phyloP scores from a whole-genome alignment of 148 eudicot genomes.

The Rhododendron williamsianum region DNA sequence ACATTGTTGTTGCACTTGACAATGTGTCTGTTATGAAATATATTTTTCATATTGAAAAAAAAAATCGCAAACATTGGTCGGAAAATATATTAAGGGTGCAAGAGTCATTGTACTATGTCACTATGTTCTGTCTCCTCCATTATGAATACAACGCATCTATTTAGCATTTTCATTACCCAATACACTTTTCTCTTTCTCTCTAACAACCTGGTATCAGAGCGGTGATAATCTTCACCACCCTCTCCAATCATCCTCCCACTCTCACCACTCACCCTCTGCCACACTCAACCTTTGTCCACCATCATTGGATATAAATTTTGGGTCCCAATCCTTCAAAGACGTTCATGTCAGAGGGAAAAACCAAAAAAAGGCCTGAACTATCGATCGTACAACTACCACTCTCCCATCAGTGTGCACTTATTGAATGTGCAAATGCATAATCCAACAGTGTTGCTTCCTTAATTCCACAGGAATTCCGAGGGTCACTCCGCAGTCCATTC shows the following conservation, averaged over 20 bases:
- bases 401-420: too few relatives aligned
- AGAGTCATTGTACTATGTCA: background rate
- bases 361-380: too few relatives aligned
- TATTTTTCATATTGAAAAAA: background rate
- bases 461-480: background rate
- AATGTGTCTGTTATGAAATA: background rate
- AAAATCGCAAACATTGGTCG: too few relatives aligned
- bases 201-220: background rate
- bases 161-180: background rate
- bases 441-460: background rate
- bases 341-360: too few relatives aligned
- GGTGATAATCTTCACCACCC: background rate
- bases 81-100: background rate
- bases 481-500: background rate
- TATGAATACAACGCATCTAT: background rate
- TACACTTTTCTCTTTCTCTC: background rate
- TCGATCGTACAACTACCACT: too few relatives aligned
- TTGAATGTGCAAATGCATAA: too few relatives aligned
- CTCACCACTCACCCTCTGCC: background rate
- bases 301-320: too few relatives aligned
- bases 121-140: background rate
- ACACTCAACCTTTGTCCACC: too few relatives aligned
- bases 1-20: too few relatives aligned
- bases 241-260: background rate
- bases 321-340: too few relatives aligned